Percentiles rank a stretch among this genome's conserved stretches.
These are phyloP conservation scores for Komagataea norvegica DNA, from an alignment of 1,139 yeast genomes.

Conservation along the genomic window DNA sequence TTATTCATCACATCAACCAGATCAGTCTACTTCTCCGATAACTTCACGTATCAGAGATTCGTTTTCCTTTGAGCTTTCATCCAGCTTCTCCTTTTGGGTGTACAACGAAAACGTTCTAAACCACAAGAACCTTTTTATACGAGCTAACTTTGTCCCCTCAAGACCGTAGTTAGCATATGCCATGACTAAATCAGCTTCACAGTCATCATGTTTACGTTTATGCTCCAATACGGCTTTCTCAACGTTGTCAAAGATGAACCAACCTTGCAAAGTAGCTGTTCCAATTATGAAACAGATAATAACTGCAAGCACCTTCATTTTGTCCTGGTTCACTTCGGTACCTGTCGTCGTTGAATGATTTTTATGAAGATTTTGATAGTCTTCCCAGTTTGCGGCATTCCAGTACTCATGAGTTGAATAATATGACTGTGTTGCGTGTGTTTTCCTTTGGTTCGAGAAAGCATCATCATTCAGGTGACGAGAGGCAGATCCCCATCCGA, in stretches of 20 bases:
- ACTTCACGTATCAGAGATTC: constrained; percentile 26
- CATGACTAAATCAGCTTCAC: constrained; percentile 42
- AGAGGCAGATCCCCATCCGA: constrained; percentile 34
- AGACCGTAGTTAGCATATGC: constrained; percentile 52
- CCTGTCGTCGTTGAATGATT: constrained; percentile 21
- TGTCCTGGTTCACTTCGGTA: constrained; percentile 19
- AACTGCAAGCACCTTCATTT: constrained; percentile 26
- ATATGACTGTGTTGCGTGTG: constrained; percentile 20
- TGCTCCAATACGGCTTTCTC: constrained; percentile 28
- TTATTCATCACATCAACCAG: background rate
- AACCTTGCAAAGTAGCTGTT: constrained; percentile 29
- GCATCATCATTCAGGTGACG: constrained; percentile 31
- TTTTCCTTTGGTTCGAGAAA: constrained; percentile 38
- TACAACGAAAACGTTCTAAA: constrained; percentile 45
- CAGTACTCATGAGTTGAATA: constrained; percentile 40
- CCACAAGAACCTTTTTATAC: constrained; percentile 57
- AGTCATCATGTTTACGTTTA: constrained; percentile 37
- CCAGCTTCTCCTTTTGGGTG: constrained; percentile 29
- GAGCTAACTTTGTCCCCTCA: constrained; percentile 45
- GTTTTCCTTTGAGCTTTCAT: constrained; percentile 30
- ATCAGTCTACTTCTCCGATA: constrained; percentile 11
- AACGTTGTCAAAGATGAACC: constrained; percentile 36
- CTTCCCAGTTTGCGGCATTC: constrained; percentile 75
- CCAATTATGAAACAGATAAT: constrained; percentile 26
- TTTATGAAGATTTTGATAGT: constrained; percentile 33